Evolutionary conservation across 805 yeast genomes (phyloP).

Genomic region (Barnettozyma botsteinii): DNA sequence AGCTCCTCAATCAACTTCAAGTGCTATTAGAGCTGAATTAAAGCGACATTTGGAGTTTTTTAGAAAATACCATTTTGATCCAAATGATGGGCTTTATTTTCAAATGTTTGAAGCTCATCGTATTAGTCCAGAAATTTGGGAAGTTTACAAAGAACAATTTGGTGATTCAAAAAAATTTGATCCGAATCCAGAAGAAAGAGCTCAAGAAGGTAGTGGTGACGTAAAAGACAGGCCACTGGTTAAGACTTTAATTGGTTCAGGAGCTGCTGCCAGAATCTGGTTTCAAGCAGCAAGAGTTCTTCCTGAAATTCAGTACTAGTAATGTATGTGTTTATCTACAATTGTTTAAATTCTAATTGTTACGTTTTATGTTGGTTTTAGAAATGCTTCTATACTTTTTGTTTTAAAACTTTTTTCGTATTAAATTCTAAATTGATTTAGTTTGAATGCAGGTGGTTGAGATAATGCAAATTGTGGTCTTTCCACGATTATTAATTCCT

Average conservation of each 20-base stretch:
- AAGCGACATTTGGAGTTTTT: slow-evolving; percentile 51
- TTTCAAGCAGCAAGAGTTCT: slow-evolving; percentile 60
- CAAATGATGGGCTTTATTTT: slow-evolving; percentile 51
- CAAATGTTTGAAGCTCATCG: slow-evolving; percentile 54
- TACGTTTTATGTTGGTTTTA: too few species aligned
- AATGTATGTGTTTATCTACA: neutral
- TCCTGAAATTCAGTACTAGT: slow-evolving; percentile 25
- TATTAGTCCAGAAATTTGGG: slow-evolving; percentile 45
- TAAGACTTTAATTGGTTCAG: slow-evolving; percentile 56
- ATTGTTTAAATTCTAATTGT: neutral
- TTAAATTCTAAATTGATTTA: slow-evolving; percentile 48
- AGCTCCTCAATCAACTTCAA: slow-evolving; percentile 30
- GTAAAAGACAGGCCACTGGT: slow-evolving; percentile 32
- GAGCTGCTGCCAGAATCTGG: slow-evolving; percentile 63
- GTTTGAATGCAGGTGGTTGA: slow-evolving; percentile 58
- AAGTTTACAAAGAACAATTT: slow-evolving; percentile 46
- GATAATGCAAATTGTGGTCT: slow-evolving; percentile 58
- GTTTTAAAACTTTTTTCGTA: too few species aligned
- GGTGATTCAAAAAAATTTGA: slow-evolving; percentile 49
- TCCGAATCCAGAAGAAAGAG: slow-evolving; percentile 48
- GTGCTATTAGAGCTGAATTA: slow-evolving; percentile 35
- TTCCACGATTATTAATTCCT: slow-evolving; percentile 68
- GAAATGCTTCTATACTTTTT: neutral
- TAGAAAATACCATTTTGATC: slow-evolving; percentile 51
- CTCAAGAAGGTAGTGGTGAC: slow-evolving; percentile 33